Evolutionary conservation across 1,284 basidiomycete genomes (phyloP).

Genomic region (Moniliophthora roreri): DNA sequence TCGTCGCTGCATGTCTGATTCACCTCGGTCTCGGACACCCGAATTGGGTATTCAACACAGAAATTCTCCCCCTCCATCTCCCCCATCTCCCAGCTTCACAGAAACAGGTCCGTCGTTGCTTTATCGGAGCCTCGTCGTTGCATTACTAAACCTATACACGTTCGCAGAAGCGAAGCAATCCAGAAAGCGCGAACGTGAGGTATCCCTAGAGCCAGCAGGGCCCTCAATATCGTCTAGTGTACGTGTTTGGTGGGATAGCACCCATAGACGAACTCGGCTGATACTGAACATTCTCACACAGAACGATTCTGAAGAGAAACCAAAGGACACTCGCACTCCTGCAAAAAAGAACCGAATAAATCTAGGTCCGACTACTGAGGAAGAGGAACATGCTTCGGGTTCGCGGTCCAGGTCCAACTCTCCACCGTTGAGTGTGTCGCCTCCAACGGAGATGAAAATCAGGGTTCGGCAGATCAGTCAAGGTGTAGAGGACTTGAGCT

Average conservation of each 20-base stretch:
- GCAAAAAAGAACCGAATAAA: constrained; percentile 72
- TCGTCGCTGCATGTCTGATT: constrained; percentile 3
- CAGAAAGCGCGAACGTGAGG: constrained; percentile 70
- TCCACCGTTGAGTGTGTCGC: constrained; percentile 53
- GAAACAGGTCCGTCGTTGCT: constrained; percentile 11
- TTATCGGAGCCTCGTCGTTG: constrained; percentile 1
- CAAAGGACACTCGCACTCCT: constrained; percentile 51
- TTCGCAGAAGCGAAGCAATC: constrained; percentile 34
- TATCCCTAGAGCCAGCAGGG: constrained; percentile 66
- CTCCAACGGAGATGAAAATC: constrained; percentile 70
- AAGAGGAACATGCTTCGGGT: constrained; percentile 47
- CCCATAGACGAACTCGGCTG: constrained; percentile 22
- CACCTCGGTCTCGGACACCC: constrained; percentile 5
- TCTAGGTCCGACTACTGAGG: constrained; percentile 58
- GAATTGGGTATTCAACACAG: constrained; percentile 3
- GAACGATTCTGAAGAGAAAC: constrained; percentile 30
- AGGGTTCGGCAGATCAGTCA: constrained; percentile 75
- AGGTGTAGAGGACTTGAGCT: constrained; percentile 72
- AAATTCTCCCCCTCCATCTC: constrained; percentile 17
- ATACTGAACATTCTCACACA: constrained; percentile 32
- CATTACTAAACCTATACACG: neutral
- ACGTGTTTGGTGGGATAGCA: constrained; percentile 12
- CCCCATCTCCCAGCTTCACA: constrained; percentile 18
- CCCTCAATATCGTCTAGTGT: constrained; percentile 45
- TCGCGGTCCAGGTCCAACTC: constrained; percentile 45